Evolutionary conservation across 2,329 filamentous ascomycete genomes (phyloP), one percentile per base, ranked within the genome.

Genomic region (Teratosphaeria epicoccoides): DNA sequence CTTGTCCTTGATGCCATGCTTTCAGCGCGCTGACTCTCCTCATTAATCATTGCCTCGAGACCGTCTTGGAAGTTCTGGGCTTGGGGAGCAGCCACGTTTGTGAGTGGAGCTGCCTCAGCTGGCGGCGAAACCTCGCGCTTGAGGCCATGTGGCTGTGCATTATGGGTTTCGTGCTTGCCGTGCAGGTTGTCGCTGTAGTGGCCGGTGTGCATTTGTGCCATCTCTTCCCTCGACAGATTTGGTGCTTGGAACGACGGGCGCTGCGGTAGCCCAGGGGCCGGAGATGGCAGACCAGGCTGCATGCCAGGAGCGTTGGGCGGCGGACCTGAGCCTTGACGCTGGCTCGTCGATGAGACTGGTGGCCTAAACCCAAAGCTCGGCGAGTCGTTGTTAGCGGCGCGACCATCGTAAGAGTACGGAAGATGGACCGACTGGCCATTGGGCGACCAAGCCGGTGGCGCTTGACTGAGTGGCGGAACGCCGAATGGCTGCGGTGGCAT

Each of bases 201-300:
- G 24, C 37, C 76, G 70, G 76, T 70, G 62, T 81, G 78, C 69
- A 81, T 71, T 61, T 78, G 76, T 57, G 79, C 76, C 71, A 81
- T 72, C 55, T 77, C 73, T 53, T 73, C 75, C 43, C 74, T 70
- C 59, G 76, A 78, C 53, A 78, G 70, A 51, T 71, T 70, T 24
- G 77, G 76, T 14, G 76, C 74, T 54, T 73, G 74, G 61, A 83
- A 80, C 10, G 74, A 71, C 14, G 81, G 81, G 49, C 81, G 74
- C 57, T 82, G 78, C 3, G 81, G 81, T 43, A 84, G 72, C 51
- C 79, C 77, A 22, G 78, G 73, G 12, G 76, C 75, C 47, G 71
- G 63, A 11, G 37, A 24, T n/a, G 78, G 77, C 46, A 80, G 67
- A 61, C 75, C 79, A 12, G 49, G 46, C 23, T 23, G 44, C 28